Base-by-base conservation (phyloP, 129 eudicot species). In the Glebionis coronaria region DNA sequence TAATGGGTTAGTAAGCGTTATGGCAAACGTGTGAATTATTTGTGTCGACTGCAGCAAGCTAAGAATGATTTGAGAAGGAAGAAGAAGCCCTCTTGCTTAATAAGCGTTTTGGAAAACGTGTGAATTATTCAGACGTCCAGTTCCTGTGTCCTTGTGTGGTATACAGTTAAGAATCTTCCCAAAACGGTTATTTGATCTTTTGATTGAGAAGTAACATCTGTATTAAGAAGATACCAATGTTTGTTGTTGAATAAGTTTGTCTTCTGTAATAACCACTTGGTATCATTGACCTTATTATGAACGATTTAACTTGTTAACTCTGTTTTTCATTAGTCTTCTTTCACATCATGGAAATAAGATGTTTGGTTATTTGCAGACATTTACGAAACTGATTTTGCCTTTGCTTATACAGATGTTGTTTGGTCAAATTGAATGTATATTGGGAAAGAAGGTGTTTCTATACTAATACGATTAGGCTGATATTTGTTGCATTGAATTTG, bases 11-110 rank as follows among this genome's bases (percentile, higher is more conserved):
- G n/a, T n/a, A n/a, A n/a, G n/a, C n/a, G n/a, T n/a, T n/a, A n/a
- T n/a, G n/a, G n/a, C n/a, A n/a, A n/a, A n/a, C n/a, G n/a, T n/a
- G n/a, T n/a, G n/a, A n/a, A n/a, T n/a, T n/a, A n/a, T n/a, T n/a
- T n/a, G n/a, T n/a, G n/a, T n/a, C n/a, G n/a, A n/a, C n/a, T n/a
- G n/a, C n/a, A n/a, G n/a, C n/a, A n/a, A n/a, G n/a, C n/a, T n/a
- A n/a, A n/a, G n/a, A n/a, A n/a, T n/a, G n/a, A n/a, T n/a, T n/a
- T n/a, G n/a, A n/a, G n/a, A 78, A 67, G 71, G 83, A 58, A 79
- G 80, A 69, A 86, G 70, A 65, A 88, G 80, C 9, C 53, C 91
- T 31, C 77, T 82, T 53, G 83, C 84, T 65, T 89, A 46, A 89
- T 44, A n/a, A n/a, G n/a, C n/a, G n/a, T n/a, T n/a, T n/a, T n/a